phyloP scores from a whole-genome alignment of 257 asterid genomes.

The Scutellaria minor region DNA sequence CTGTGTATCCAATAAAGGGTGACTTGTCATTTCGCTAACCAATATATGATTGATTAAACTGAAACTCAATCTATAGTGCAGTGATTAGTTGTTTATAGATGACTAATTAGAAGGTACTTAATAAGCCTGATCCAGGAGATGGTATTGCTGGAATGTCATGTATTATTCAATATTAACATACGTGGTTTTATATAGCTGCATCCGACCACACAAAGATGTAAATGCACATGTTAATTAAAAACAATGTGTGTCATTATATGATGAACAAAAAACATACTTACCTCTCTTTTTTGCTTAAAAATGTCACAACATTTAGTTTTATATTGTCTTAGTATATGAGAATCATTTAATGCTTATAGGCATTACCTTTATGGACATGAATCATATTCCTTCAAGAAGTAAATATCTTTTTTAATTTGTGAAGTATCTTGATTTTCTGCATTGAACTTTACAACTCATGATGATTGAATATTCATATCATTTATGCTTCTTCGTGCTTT shows the following conservation, averaged over 20 bases:
- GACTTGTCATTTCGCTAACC: neutral
- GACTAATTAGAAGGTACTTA: neutral
- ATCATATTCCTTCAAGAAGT: slow-evolving; percentile 13
- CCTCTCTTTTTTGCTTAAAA: neutral
- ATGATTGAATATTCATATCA: slow-evolving; percentile 23
- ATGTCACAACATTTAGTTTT: neutral
- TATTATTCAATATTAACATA: neutral
- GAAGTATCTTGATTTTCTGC: slow-evolving; percentile 17
- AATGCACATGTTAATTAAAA: neutral
- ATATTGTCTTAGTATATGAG: neutral
- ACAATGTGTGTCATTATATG: slow-evolving; percentile 8
- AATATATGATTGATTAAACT: too few relatives aligned
- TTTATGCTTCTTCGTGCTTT: slow-evolving; percentile 14
- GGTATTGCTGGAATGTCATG: neutral
- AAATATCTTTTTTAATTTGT: slow-evolving; percentile 1
- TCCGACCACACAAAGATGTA: slow-evolving; percentile 9
- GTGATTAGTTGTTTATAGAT: neutral
- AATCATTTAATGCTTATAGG: neutral
- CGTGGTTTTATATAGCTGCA: slow-evolving; percentile 1
- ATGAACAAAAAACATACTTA: neutral
- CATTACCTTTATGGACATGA: neutral
- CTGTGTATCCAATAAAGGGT: neutral
- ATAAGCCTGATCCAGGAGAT: slow-evolving; percentile 3
- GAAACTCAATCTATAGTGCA: neutral
- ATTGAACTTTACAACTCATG: neutral